Percentiles rank a stretch among this genome's conserved stretches.
phyloP scores from a whole-genome alignment of 1,139 yeast species.

The Geotrichum europaeum region DNA sequence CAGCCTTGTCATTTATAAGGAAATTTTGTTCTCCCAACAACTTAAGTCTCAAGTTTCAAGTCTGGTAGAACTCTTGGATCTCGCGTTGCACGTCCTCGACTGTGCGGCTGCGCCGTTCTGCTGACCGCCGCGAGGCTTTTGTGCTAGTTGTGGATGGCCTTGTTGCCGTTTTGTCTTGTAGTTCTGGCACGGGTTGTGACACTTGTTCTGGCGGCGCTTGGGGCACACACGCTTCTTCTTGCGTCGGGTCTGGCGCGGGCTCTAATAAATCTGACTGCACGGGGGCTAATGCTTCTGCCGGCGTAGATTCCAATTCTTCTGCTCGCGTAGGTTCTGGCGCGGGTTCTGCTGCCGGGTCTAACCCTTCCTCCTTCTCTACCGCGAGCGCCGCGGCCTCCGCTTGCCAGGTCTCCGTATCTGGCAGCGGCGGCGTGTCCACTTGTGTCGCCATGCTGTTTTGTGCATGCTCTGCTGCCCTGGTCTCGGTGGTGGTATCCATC shows the following conservation, averaged over 20 bases:
- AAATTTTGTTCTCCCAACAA: not conserved
- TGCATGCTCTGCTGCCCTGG: too few species aligned
- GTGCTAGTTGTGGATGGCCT: not conserved
- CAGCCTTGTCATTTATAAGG: not conserved
- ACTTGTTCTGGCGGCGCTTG: not conserved
- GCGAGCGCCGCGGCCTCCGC: not conserved
- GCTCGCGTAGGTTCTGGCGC: too few species aligned
- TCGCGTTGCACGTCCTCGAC: conserved; percentile 37
- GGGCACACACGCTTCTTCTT: not conserved
- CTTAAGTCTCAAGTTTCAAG: not conserved
- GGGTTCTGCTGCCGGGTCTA: not conserved
- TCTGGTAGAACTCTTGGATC: conserved; percentile 52
- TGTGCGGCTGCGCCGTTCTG: not conserved
- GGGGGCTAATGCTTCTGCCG: too few species aligned
- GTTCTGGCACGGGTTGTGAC: not conserved
- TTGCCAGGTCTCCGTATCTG: too few species aligned
- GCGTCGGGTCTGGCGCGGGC: too few species aligned
- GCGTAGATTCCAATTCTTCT: too few species aligned
- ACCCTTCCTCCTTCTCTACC: not conserved
- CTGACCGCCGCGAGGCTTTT: not conserved
- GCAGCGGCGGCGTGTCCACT: too few species aligned
- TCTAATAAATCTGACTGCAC: too few species aligned
- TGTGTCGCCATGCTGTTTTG: too few species aligned
- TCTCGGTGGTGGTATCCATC: not conserved
- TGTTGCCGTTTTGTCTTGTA: not conserved